A percentile compares a stretch with the other conserved stretches of the same genome.
These are phyloP conservation scores for Inosperma sp. DNA, from an alignment of 768 basidiomycete species.

Conservation along the genomic window DNA sequence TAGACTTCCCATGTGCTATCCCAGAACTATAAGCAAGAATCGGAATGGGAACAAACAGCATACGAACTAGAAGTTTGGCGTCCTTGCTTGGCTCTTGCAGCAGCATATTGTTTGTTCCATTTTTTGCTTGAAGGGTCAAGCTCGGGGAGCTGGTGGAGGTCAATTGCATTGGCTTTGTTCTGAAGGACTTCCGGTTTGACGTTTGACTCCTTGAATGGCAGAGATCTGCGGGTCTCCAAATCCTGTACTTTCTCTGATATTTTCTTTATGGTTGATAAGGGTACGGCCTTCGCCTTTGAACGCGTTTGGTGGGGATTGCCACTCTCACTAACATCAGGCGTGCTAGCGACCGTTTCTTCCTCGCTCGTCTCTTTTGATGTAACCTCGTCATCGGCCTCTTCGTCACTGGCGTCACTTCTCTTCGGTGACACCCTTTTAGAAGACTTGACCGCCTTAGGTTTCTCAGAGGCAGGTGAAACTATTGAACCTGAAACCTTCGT, in stretches of 20 bases:
- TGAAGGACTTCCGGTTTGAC: constrained; percentile 12
- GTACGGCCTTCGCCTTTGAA: not conserved
- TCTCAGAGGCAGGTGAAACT: constrained; percentile 8
- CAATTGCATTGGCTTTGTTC: constrained; percentile 16
- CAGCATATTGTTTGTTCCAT: constrained; percentile 49
- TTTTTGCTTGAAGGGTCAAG: constrained; percentile 45
- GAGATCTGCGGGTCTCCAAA: not conserved
- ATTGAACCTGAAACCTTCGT: constrained; percentile 22
- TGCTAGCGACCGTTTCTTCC: too few relatives aligned
- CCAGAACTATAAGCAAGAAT: too few relatives aligned
- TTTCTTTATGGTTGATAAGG: constrained; percentile 1
- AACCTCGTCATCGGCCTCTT: constrained; percentile 2
- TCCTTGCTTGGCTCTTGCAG: constrained; percentile 51
- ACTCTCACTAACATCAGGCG: too few relatives aligned
- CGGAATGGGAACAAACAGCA: not conserved
- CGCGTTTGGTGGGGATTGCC: constrained; percentile 1
- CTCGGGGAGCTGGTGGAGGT: constrained; percentile 27
- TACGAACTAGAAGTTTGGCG: constrained; percentile 56
- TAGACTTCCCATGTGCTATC: constrained; percentile 60
- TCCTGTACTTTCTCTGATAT: constrained; percentile 8
- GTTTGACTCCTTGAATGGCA: constrained; percentile 13
- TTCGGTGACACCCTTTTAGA: constrained; percentile 1
- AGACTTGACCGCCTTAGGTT: constrained; percentile 10
- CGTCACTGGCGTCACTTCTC: constrained; percentile 1
- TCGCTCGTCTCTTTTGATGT: not conserved